Base-by-base conservation (phyloP, 2,329 filamentous ascomycete species). In the Calonectria pteridis region DNA sequence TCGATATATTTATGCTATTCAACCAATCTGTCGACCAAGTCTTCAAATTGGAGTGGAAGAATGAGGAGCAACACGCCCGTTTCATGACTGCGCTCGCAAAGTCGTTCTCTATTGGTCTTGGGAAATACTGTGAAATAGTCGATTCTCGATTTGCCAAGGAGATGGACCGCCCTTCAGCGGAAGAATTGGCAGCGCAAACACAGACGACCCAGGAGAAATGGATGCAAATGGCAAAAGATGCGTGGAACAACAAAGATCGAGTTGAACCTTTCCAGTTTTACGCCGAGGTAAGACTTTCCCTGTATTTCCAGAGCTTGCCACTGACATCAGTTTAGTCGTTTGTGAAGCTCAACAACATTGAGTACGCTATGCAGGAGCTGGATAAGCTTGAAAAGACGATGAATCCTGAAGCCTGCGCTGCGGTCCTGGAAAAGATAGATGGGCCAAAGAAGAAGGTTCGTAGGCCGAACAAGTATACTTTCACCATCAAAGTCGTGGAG, bases 401-500 rank as follows among this genome's bases (percentile, higher is more conserved):
- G 88, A 96, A 98, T 79, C 95, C 98, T 16, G 97, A 99, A 82
- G 93, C 91, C 14, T 98, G 95, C 81, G 96, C 96, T 4, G 93
- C 94, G 66, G 91, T 98, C 20, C 91, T 99, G 65, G 92, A 93
- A 59, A 92, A 91, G 79, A 89, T 94, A 75, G 91, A 94, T 31
- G 94, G 94, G 11, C 93, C 94, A 1, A 88, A 91, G 67, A 92
- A 92, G 81, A 87, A 89, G 74, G 82, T 86, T 70, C 92, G 92
- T 79, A 93, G 92, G 79, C 91, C 93, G 51, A 94, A 92, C 75
- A 98, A 97, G 82, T 98, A 98, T 83, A 96, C 98, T 69, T 99
- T 99, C 85, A 98, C 97, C 0, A 96, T 99, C 85, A 99, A 99
- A 86, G 96, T 99, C 73, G 96, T 99, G 31, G 97, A 99, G 85